Percentiles rank a stretch among this genome's conserved stretches.
Conservation (phyloP, 2,329 filamentous ascomycete genomes). For the Colletotrichum theobromicola region DNA sequence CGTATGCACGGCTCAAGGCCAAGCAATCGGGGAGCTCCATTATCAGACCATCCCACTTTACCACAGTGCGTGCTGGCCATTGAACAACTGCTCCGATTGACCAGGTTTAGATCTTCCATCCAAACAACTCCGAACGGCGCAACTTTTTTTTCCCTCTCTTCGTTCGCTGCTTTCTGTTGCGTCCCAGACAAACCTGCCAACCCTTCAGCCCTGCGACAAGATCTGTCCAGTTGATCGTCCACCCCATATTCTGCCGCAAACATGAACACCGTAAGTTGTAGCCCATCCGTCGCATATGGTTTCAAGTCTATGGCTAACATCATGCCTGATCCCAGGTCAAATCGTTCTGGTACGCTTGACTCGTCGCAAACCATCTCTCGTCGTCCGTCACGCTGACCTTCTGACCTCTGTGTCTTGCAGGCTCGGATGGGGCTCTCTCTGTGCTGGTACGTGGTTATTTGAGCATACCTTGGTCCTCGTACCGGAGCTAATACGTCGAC, state of each 20-base stretch:
- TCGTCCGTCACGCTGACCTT: conserved; percentile 15
- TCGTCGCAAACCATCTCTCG: background rate
- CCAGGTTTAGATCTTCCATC: conserved; percentile 7
- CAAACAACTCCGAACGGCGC: background rate
- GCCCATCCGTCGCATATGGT: conserved; percentile 16
- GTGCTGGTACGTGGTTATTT: conserved; percentile 66
- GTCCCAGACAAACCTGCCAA: background rate
- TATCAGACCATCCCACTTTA: conserved; percentile 23
- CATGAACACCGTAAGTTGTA: conserved; percentile 61
- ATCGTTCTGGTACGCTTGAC: conserved; percentile 66
- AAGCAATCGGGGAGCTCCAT: conserved; percentile 15
- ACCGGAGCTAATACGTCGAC: background rate
- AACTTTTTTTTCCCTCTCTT: background rate
- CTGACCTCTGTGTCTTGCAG: conserved; percentile 46
- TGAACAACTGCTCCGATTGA: conserved; percentile 1
- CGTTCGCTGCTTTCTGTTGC: background rate
- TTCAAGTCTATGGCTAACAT: conserved; percentile 20
- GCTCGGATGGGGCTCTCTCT: conserved; percentile 91
- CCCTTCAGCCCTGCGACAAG: background rate
- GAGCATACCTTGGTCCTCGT: conserved; percentile 1
- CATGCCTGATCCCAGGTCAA: conserved; percentile 51
- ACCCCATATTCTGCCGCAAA: conserved; percentile 25
- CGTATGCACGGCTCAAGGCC: conserved; percentile 9
- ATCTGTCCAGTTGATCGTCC: background rate
- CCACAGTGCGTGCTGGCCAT: conserved; percentile 6